These are phyloP conservation scores for Stellera chamaejasme DNA, from an alignment of 345 rosid genomes.

Conservation along the genomic window DNA sequence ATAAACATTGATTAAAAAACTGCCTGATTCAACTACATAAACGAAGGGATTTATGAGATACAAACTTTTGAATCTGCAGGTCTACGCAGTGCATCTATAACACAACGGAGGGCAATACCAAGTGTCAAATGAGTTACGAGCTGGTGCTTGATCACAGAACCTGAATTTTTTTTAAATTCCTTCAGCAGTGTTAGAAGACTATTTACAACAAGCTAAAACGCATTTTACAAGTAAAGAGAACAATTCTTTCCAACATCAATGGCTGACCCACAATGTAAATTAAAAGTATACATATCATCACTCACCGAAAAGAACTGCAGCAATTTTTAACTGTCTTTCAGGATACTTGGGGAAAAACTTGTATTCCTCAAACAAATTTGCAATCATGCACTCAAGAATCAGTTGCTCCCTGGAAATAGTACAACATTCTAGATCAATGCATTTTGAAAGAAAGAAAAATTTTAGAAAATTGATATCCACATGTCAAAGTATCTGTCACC, in stretches of 20 bases:
- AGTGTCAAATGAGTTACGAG: conserved; percentile 87
- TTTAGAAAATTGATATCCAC: too few species aligned
- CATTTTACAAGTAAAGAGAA: not conserved
- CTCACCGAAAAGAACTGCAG: conserved; percentile 93
- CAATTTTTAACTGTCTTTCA: conserved; percentile 86
- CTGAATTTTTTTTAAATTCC: conserved; percentile 31
- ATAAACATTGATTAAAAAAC: conserved; percentile 2
- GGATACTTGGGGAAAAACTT: conserved; percentile 95
- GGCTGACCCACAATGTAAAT: not conserved
- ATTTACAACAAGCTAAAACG: not conserved
- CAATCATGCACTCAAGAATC: conserved; percentile 95
- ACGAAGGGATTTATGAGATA: conserved; percentile 8
- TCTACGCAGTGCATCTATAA: conserved; percentile 88
- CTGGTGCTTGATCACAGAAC: conserved; percentile 93
- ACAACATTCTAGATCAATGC: not conserved
- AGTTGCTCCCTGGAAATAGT: conserved; percentile 61
- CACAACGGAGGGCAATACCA: conserved; percentile 92
- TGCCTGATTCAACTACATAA: conserved; percentile 1
- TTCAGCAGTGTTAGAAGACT: not conserved
- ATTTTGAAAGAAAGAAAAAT: too few species aligned
- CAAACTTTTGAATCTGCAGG: conserved; percentile 97
- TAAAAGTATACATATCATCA: conserved; percentile 1
- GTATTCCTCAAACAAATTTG: conserved; percentile 91
- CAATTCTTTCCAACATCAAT: not conserved
- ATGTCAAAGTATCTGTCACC: too few species aligned